A percentile compares a stretch with the other conserved stretches of the same genome.
Conservation (phyloP, 1,284 basidiomycete genomes). For the Sporisorium sorghi region DNA sequence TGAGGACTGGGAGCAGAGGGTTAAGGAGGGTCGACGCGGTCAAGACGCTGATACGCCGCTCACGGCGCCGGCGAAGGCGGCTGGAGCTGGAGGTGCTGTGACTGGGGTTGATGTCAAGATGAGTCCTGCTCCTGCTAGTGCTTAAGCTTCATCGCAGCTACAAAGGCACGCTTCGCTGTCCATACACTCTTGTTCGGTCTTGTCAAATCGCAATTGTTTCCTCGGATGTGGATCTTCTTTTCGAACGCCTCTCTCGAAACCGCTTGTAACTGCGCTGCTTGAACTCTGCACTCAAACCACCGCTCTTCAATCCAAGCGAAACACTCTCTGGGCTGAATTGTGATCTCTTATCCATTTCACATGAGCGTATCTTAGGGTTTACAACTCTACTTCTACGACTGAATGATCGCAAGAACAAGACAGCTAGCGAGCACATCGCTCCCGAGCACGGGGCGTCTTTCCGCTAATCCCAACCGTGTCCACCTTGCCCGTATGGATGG, state of each 20-base stretch:
- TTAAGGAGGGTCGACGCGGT: constrained; percentile 75
- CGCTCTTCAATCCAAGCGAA: too few species aligned
- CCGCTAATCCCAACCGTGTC: constrained; percentile 19
- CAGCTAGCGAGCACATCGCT: constrained; percentile 17
- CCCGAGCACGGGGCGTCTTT: constrained; percentile 24
- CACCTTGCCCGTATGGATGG: constrained; percentile 12
- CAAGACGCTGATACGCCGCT: not conserved
- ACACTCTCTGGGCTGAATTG: too few species aligned
- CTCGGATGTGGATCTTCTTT: too few species aligned
- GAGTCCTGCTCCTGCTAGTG: not conserved
- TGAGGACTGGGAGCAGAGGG: constrained; percentile 52
- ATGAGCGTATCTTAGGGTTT: too few species aligned
- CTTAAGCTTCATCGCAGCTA: too few species aligned
- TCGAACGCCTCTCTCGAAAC: too few species aligned
- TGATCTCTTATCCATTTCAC: too few species aligned
- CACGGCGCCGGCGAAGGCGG: too few species aligned
- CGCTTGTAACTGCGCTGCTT: too few species aligned
- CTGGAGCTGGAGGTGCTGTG: not conserved
- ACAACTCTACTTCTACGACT: not conserved
- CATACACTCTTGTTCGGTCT: too few species aligned
- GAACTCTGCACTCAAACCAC: not conserved
- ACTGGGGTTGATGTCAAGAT: not conserved
- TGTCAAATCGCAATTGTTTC: too few species aligned
- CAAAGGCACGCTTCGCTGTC: too few species aligned
- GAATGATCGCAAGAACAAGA: constrained; percentile 23